Evolutionary conservation across 345 rosid genomes (phyloP).

Genomic region (Brassica carinata): DNA sequence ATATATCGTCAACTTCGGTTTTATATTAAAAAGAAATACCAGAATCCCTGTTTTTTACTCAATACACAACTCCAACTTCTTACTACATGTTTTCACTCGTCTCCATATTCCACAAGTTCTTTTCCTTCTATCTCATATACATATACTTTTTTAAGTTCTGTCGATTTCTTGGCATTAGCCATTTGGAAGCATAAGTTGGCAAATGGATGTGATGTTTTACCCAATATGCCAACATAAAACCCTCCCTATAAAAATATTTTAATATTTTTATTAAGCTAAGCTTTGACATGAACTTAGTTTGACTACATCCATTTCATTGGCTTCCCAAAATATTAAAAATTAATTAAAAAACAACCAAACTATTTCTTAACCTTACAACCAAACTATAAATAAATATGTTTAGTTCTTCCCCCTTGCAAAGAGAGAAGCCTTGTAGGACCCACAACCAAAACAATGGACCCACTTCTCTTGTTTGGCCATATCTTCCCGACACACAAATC

Average conservation of each 20-base stretch:
- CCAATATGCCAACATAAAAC: slow-evolving; percentile 9
- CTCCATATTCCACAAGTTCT: slow-evolving; percentile 5
- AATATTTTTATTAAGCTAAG: not conserved
- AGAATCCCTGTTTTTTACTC: not conserved
- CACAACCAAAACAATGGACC: slow-evolving; percentile 29
- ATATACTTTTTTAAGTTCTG: not conserved
- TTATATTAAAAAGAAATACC: not conserved
- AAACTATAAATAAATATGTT: slow-evolving; percentile 7
- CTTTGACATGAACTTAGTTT: slow-evolving; percentile 24
- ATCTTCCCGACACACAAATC: slow-evolving; percentile 41
- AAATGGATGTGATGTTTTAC: slow-evolving; percentile 30
- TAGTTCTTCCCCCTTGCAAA: slow-evolving; percentile 30
- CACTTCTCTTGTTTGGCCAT: slow-evolving; percentile 34
- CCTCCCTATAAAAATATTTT: not conserved
- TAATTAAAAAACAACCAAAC: slow-evolving; percentile 6
- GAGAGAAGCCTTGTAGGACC: slow-evolving; percentile 14
- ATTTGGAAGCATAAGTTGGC: slow-evolving; percentile 27
- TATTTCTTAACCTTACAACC: slow-evolving; percentile 25
- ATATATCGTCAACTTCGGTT: not conserved
- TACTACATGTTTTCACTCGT: not conserved
- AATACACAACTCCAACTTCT: not conserved
- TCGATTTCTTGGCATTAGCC: slow-evolving; percentile 22
- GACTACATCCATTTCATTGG: slow-evolving; percentile 33
- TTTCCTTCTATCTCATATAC: not conserved
- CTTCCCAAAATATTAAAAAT: slow-evolving; percentile 9